phyloP scores from a whole-genome alignment of 805 yeast species.

The Sugiyamaella marilandica region DNA sequence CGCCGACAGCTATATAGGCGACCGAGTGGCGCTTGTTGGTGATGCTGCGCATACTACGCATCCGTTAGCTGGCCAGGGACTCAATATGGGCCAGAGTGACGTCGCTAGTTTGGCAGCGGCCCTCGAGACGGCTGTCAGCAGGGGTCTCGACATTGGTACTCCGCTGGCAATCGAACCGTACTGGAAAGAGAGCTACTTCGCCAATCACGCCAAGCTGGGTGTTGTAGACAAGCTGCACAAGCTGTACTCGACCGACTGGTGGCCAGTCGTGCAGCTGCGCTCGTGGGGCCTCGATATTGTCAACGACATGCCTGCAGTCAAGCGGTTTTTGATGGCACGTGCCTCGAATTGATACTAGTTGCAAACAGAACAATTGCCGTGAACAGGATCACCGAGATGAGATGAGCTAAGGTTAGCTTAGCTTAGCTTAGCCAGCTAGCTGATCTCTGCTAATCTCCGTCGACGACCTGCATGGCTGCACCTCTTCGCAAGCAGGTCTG shows the following conservation, averaged over 20 bases:
- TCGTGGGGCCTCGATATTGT: slow-evolving; percentile 70
- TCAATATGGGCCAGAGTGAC: slow-evolving; percentile 96
- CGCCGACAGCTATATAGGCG: slow-evolving; percentile 81
- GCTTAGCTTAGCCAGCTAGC: too few relatives aligned
- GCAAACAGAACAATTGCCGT: too few relatives aligned
- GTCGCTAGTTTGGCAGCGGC: slow-evolving; percentile 67
- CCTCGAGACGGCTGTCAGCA: slow-evolving; percentile 59
- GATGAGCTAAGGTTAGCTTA: too few relatives aligned
- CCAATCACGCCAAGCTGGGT: slow-evolving; percentile 76
- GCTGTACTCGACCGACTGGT: slow-evolving; percentile 66
- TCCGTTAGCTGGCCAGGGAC: slow-evolving; percentile 96
- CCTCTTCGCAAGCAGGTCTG: too few relatives aligned
- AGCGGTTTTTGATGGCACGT: slow-evolving; percentile 61
- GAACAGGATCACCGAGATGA: too few relatives aligned
- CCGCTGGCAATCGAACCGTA: slow-evolving; percentile 78
- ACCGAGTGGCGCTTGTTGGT: slow-evolving; percentile 88
- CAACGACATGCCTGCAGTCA: slow-evolving; percentile 59
- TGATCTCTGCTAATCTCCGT: too few relatives aligned
- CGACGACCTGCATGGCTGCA: neutral
- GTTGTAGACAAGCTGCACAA: slow-evolving; percentile 90
- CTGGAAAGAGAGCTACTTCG: slow-evolving; percentile 75
- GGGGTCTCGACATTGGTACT: slow-evolving; percentile 89
- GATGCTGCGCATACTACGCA: slow-evolving; percentile 98
- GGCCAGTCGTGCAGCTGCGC: slow-evolving; percentile 70
- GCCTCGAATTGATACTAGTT: slow-evolving; percentile 39